Evolutionary conservation across 1,284 basidiomycete species (phyloP), one percentile per base, ranked within the genome.

Genomic region (Calocybe gambosa): DNA sequence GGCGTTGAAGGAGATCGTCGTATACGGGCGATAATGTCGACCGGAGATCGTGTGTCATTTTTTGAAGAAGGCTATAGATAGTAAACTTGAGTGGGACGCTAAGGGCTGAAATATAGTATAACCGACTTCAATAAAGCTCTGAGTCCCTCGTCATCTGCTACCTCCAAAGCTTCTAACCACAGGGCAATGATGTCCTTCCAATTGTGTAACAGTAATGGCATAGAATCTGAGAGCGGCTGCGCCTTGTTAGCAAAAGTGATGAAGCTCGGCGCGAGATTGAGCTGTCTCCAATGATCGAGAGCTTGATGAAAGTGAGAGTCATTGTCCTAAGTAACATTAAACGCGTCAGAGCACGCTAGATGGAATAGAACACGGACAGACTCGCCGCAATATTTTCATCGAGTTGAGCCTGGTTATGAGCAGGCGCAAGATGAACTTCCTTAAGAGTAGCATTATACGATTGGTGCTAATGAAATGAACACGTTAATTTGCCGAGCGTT

Each of bases 181-280:
- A 80, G 51, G 0, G 72, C 66, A 9, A 82, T 66, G 3, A 93
- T 73, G 12, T 83, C 73, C 45, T 70, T 69, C 75, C 87, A 87
- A 60, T 93, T 87, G 57, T 89, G 85, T 8, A 95, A 68, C 2
- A 92, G 77, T 39, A 93, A 69, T 0, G 91, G 83, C 70, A 94
- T 80, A 0, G 87, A 91, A 1, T 78, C 74, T 1, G 86, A 82
- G 20, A 93, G 68, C 0, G 75, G 67, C 31, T 77, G 71, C 0
- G 76, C 75, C 43, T 74, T 70, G 47, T 76, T 71, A 1, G 84
- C 78, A 53, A 93, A 89, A 16, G 73, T 65, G 48, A 90, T 69
- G 64, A 93, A 94, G 0, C 80, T 73, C 0, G 84, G 77, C 0
- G 88, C 77, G 21, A 94, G 77, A 62, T 89, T 92, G 43, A 93